Evolutionary conservation across 768 basidiomycete species (phyloP).

Genomic region (Xerocomellus dryophilus): DNA sequence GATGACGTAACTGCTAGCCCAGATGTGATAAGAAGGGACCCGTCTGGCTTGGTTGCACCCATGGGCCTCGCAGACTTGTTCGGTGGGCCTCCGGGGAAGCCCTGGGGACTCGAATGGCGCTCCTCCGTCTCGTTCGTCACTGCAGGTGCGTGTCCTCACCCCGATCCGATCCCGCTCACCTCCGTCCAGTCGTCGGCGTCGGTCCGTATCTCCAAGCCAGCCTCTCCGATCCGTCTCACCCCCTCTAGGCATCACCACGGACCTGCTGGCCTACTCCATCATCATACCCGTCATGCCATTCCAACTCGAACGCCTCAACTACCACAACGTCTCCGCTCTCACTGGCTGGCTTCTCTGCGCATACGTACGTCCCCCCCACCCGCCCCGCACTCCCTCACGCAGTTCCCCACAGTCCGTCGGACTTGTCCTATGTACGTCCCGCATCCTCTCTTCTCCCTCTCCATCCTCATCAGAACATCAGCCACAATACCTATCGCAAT

Average conservation of each 20-base stretch:
- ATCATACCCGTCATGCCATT: slow-evolving; percentile 66
- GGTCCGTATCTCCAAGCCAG: slow-evolving; percentile 32
- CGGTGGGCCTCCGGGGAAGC: slow-evolving; percentile 14
- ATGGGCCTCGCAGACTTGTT: slow-evolving; percentile 10
- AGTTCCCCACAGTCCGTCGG: slow-evolving; percentile 46
- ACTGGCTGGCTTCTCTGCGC: slow-evolving; percentile 62
- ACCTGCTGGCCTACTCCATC: slow-evolving; percentile 58
- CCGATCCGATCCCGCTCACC: not conserved
- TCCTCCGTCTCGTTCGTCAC: slow-evolving; percentile 58
- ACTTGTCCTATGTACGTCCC: slow-evolving; percentile 46
- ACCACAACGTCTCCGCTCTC: slow-evolving; percentile 44
- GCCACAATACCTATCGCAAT: slow-evolving; percentile 60
- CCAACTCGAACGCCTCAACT: slow-evolving; percentile 50
- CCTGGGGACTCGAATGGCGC: slow-evolving; percentile 53
- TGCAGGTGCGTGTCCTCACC: slow-evolving; percentile 29
- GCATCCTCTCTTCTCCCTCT: not conserved
- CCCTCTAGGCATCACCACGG: slow-evolving; percentile 40
- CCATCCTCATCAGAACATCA: slow-evolving; percentile 14
- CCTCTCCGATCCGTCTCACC: not conserved
- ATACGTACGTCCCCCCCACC: slow-evolving; percentile 40
- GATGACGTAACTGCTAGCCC: slow-evolving; percentile 5
- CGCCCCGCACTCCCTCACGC: slow-evolving; percentile 1
- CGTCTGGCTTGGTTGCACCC: not conserved
- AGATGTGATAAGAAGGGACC: slow-evolving; percentile 1
- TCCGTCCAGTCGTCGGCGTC: slow-evolving; percentile 43